A percentile compares a stretch with the other conserved stretches of the same genome.
Evolutionary conservation across 2,329 filamentous ascomycete species (phyloP).

Genomic region (Diaporthe citri): DNA sequence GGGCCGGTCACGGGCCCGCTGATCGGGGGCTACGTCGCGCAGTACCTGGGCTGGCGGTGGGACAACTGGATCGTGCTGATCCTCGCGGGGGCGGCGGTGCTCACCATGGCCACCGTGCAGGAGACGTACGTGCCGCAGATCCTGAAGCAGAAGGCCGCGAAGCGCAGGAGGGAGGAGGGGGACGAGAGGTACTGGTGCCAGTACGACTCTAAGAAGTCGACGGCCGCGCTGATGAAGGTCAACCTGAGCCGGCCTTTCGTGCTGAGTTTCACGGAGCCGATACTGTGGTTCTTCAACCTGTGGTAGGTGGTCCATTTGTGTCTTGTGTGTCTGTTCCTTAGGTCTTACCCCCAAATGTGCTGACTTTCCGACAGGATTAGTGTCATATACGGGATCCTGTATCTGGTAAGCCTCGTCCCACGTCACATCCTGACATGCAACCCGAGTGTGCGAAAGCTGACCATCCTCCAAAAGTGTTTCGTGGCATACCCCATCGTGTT

Average conservation of each 20-base stretch:
- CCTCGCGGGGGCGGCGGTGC: conserved; percentile 71
- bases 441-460: neutral
- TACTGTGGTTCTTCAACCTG: conserved; percentile 76
- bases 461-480: conserved; percentile 68
- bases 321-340: neutral
- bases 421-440: neutral
- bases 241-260: conserved; percentile 84
- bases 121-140: conserved; percentile 85
- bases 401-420: conserved; percentile 32
- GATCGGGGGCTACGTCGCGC: conserved; percentile 83
- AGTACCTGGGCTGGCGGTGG: conserved; percentile 90
- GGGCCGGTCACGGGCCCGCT: conserved; percentile 72
- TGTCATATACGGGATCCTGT: conserved; percentile 84
- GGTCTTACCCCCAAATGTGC: neutral
- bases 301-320: conserved; percentile 61
- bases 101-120: conserved; percentile 70
- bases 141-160: conserved; percentile 74
- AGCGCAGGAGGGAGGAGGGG: conserved; percentile 74
- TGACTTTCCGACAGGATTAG: conserved; percentile 69
- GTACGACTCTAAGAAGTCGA: conserved; percentile 76
- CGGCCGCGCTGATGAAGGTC: conserved; percentile 76
- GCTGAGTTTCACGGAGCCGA: conserved; percentile 85
- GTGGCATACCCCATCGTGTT: conserved; percentile 92
- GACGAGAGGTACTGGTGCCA: conserved; percentile 83
- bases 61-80: conserved; percentile 86